A percentile compares a stretch with the other conserved stretches of the same genome.
Evolutionary conservation across 108 stramenopile genomes (phyloP).

Genomic region (Tribonema minus): DNA sequence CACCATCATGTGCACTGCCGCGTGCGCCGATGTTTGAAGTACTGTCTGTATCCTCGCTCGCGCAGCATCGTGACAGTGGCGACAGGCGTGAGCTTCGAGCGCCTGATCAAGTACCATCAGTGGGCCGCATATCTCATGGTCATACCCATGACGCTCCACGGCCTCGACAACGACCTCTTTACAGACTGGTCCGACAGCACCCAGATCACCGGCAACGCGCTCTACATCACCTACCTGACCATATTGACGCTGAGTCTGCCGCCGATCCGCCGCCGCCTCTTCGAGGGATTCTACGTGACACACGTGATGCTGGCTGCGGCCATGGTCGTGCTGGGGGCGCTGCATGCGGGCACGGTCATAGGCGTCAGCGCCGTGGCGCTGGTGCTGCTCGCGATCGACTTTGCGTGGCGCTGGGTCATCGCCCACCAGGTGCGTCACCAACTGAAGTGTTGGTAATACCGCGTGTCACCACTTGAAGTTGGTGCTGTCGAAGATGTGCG

Average conservation of each 20-base stretch:
- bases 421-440: too few species aligned
- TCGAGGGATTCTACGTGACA: not conserved
- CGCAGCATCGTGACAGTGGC: not conserved
- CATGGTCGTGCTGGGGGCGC: not conserved
- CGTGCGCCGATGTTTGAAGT: too few species aligned
- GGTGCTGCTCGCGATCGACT: too few species aligned
- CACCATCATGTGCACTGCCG: too few species aligned
- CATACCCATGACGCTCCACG: not conserved
- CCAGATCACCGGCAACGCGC: not conserved
- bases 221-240: not conserved
- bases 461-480: too few species aligned
- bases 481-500: too few species aligned
- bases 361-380: too few species aligned
- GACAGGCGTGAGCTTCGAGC: not conserved
- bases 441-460: too few species aligned
- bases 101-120: not conserved
- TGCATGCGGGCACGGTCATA: too few species aligned
- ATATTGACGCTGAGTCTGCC: not conserved
- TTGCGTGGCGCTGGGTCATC: too few species aligned
- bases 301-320: not conserved
- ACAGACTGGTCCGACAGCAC: not conserved
- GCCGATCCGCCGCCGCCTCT: not conserved
- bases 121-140: not conserved
- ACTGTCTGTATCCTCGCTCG: too few species aligned
- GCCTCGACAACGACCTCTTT: not conserved